phyloP scores from a whole-genome alignment of 345 rosid genomes.

The Geranium rotundifolium region DNA sequence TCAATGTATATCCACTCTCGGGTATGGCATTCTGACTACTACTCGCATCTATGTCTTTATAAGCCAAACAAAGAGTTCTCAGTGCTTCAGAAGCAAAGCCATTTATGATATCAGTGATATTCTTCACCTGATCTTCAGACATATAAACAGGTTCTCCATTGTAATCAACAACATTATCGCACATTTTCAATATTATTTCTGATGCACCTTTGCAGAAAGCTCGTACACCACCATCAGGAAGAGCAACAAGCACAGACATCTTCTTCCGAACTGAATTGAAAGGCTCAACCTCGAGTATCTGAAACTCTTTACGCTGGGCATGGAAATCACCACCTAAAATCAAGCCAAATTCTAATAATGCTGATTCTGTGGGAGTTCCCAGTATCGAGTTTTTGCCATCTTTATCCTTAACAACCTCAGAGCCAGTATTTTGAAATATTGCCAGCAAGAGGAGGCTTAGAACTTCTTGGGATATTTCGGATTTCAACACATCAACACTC shows the following conservation, averaged over 20 bases:
- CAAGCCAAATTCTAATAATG: constrained; percentile 77
- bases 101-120: constrained; percentile 40
- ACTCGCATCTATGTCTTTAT: constrained; percentile 45
- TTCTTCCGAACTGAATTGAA: constrained; percentile 84
- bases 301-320: constrained; percentile 35
- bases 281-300: constrained; percentile 69
- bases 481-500: constrained; percentile 22
- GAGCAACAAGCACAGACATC: constrained; percentile 80
- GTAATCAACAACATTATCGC: constrained; percentile 52
- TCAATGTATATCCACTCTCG: constrained; percentile 47
- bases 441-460: constrained; percentile 43
- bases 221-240: constrained; percentile 47
- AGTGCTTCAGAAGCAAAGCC: constrained; percentile 66
- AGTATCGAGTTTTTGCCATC: constrained; percentile 48
- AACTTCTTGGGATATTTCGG: constrained; percentile 37
- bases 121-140: constrained; percentile 39
- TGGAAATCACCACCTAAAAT: constrained; percentile 59
- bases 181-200: constrained; percentile 73
- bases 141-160: constrained; percentile 43
- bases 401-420: constrained; percentile 76
- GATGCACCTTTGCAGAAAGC: constrained; percentile 97
- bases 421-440: constrained; percentile 66
- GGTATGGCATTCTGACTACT: constrained; percentile 38
- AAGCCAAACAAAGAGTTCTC: constrained; percentile 80
- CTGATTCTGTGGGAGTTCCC: constrained; percentile 91